Evolutionary conservation across 2,329 filamentous ascomycete genomes (phyloP), one percentile per base, ranked within the genome.

Genomic region (Colletotrichum sp.): DNA sequence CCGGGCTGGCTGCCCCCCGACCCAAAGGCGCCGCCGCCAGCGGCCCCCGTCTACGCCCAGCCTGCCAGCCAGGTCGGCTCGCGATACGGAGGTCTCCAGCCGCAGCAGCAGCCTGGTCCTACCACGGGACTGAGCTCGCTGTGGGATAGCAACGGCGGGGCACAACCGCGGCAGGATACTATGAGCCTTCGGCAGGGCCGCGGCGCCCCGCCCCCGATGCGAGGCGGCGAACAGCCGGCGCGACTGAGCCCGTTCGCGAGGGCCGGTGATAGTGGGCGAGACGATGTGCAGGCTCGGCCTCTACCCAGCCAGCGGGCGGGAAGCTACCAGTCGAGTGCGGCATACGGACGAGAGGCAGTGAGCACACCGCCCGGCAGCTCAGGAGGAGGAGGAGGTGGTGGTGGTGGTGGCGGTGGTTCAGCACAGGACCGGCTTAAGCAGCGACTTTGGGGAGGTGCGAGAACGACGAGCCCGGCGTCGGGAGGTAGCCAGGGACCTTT

Each of bases 1-100:
- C 97, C 97, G 1, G 85, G 88, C 78, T 98, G 97, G 96, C 92
- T 98, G 9, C 95, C 96, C 9, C 93, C 94, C 8, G 95, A 98
- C 82, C 96, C 95, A n/a, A 96, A 95, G 84, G 91, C 90, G 6
- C 91, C 91, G 55, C 88, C 89, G 47, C 86, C 89, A 38, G 83
- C 85, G 62, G 86, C 89, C 76, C 82, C 90, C 71, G 81, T 91
- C 75, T 87, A 90, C 83, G 84, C 89, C 76, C 83, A 89, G 82
- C 72, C 72, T 36, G 72, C 72, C 8, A 81, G 84, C 75, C 83
- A 86, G 80, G 84, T 90, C 79, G 86, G 87, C 79, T 83, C 89
- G 77, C 87, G 88, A 79, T 90, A 91, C 83, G 89, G 89, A 76
- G 85, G 85, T 7, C 78, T 86, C 38, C 75, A 80, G 21, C 84